Percentiles rank a stretch among this genome's conserved stretches.
Evolutionary conservation across 1,284 basidiomycete genomes (phyloP).

Genomic region (Cutaneotrichosporon daszewskae): DNA sequence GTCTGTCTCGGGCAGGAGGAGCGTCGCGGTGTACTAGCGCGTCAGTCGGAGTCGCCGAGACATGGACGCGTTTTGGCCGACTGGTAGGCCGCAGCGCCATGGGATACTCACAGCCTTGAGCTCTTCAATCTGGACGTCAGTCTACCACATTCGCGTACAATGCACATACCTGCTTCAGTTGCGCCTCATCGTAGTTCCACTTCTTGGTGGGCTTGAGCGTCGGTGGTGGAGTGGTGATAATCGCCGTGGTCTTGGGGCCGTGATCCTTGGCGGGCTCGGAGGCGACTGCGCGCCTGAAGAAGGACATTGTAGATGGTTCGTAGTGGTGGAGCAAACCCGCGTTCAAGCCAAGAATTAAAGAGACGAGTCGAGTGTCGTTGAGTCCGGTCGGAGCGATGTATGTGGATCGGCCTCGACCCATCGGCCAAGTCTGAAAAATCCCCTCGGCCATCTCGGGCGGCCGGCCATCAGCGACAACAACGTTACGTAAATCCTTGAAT

Average conservation of each 20-base stretch:
- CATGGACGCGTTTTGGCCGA: no score
- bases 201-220: conserved; percentile 47
- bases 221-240: conserved; percentile 8
- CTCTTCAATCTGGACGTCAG: conserved; percentile 50
- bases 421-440: no score
- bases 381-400: no score
- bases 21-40: conserved; percentile 60
- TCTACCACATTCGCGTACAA: neutral
- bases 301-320: conserved; percentile 6
- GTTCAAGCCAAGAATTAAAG: no score
- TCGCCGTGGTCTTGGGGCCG: conserved; percentile 8
- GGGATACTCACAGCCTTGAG: conserved; percentile 56
- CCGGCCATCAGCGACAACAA: no score
- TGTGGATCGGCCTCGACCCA: no score
- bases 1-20: conserved; percentile 61
- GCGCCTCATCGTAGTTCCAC: conserved; percentile 60
- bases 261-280: conserved; percentile 1
- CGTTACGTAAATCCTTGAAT: no score
- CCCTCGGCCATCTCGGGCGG: no score
- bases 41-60: neutral
- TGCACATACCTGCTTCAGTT: conserved; percentile 49
- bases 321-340: no score
- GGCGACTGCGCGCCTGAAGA: conserved; percentile 8
- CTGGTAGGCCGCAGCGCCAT: neutral
- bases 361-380: neutral